Evolutionary conservation across 371 early-diverging fungal genomes (phyloP), one percentile per base, ranked within the genome.

Genomic region (Mucor velutinosus): DNA sequence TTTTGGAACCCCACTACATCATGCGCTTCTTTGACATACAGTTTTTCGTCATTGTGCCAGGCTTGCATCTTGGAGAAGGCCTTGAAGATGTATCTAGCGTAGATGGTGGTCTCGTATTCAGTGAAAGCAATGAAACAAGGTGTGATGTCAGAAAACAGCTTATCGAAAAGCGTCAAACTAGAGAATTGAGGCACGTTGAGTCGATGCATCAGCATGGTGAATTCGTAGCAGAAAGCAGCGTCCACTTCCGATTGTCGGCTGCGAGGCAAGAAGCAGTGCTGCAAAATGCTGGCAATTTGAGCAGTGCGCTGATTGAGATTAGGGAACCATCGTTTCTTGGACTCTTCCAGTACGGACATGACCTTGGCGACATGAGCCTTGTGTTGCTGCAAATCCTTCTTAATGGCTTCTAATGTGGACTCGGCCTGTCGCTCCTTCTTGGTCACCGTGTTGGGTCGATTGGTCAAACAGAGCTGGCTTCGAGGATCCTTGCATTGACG

Each of bases 211-310:
- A 90, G 63, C 71, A 88, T 80, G 23, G 94, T 76, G 67, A 96
- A 93, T 76, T 93, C 91, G 41, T 92, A 93, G 61, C 93, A 92
- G 71, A 86, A 97, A 4, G 89, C 79, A 2, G 97, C 95, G 74
- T 97, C 97, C 0, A 86, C 75, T 17, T 87, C 88, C 1, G 95
- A 94, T 8, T 90, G 78, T 39, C 89, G 66, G 45, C 88, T 84
- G n/a, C 97, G 85, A 12, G 94, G 95, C 29, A 87, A 78, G 14
- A 97, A 62, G 69, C 96, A 95, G 75, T 90, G 83, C 68, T 96
- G 93, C 33, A 94, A 78, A 14, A 95, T 76, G 12, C 80, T 81
- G 10, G 78, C 75, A 11, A 85, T 81, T 12, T 86, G 70, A 7
- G 75, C 76, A 35, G 78, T 74, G 4, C 90, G 86, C 64, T 89